phyloP scores from a whole-genome alignment of 2,329 filamentous ascomycete species.

The Diplodia scrobiculata region DNA sequence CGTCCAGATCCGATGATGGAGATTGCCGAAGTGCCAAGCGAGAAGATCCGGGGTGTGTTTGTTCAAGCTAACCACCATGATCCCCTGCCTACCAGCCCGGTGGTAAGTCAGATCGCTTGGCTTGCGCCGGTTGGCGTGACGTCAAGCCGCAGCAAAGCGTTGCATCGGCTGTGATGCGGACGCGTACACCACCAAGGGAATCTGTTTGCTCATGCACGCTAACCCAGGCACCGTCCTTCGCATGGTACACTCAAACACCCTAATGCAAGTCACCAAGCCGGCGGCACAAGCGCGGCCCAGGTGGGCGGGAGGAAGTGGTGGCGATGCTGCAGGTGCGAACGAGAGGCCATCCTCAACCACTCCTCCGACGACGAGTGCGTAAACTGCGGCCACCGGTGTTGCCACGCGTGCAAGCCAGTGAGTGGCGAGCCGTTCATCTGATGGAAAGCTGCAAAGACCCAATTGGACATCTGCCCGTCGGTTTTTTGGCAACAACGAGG shows the following conservation, averaged over 20 bases:
- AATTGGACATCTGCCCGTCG: neutral
- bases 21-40: conserved; percentile 14
- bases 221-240: neutral
- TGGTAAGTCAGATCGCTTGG: conserved; percentile 2
- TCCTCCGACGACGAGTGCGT: conserved; percentile 10
- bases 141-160: conserved; percentile 1
- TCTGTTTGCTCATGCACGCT: neutral
- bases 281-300: neutral
- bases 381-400: neutral
- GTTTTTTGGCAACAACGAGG: neutral
- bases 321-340: conserved; percentile 5
- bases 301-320: conserved; percentile 3
- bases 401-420: neutral
- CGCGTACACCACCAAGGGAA: neutral
- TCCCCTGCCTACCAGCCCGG: conserved; percentile 4
- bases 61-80: conserved; percentile 1
- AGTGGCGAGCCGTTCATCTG: neutral
- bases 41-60: neutral
- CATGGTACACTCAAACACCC: conserved; percentile 3
- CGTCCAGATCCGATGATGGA: neutral
- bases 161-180: neutral
- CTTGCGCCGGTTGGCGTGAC: neutral
- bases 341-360: neutral
- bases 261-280: conserved; percentile 2
- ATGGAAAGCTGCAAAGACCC: neutral